Conservation (phyloP, 441 rosid genomes). For the Euphorbia celastroides region DNA sequence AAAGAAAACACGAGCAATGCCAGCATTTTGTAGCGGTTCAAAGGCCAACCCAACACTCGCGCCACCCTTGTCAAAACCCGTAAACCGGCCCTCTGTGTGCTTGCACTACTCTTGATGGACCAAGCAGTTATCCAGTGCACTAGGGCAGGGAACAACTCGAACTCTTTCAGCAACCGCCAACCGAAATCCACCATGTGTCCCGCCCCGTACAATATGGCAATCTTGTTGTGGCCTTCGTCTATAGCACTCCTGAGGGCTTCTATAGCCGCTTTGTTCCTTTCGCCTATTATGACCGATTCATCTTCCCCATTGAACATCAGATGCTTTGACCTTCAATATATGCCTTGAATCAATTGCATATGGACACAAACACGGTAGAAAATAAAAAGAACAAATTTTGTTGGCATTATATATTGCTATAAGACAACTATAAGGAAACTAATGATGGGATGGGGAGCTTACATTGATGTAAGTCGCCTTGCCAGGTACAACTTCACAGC, state of each 20-base stretch:
- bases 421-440: too few species aligned
- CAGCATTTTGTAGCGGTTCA: conserved; percentile 83
- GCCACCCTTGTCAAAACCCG: conserved; percentile 69
- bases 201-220: conserved; percentile 82
- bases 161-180: conserved; percentile 69
- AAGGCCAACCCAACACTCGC: conserved; percentile 68
- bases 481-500: conserved; percentile 94
- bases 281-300: conserved; percentile 79
- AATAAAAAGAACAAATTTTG: too few species aligned
- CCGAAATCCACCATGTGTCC: conserved; percentile 98
- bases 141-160: conserved; percentile 51
- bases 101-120: conserved; percentile 62
- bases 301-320: conserved; percentile 69
- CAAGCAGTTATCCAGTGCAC: conserved; percentile 93
- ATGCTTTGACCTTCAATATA: conserved; percentile 57
- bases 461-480: conserved; percentile 81
- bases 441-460: conserved; percentile 25
- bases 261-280: conserved; percentile 74
- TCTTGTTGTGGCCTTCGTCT: conserved; percentile 58
- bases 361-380: not conserved
- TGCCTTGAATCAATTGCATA: not conserved
- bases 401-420: too few species aligned
- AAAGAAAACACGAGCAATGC: conserved; percentile 72
- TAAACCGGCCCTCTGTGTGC: conserved; percentile 33
- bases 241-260: conserved; percentile 63